These are phyloP conservation scores for Neofusicoccum cordaticola DNA, from an alignment of 2,329 filamentous ascomycete genomes.

Conservation along the genomic window DNA sequence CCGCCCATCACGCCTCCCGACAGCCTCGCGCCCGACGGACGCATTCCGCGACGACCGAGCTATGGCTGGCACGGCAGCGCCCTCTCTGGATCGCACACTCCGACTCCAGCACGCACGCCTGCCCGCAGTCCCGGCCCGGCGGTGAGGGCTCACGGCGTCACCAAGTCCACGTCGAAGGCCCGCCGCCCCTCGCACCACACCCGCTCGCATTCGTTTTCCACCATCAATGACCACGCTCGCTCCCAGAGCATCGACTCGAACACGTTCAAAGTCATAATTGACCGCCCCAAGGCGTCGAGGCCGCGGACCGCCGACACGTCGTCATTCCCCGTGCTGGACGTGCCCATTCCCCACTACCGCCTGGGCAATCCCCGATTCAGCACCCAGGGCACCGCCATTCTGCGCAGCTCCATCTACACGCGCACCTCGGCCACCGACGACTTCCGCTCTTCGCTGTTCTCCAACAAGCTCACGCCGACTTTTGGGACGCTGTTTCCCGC, in stretches of 20 bases:
- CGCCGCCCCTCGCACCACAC: slow-evolving; percentile 27
- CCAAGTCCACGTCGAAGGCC: slow-evolving; percentile 21
- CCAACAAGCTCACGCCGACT: slow-evolving; percentile 32
- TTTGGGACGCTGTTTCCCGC: slow-evolving; percentile 43
- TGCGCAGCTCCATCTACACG: slow-evolving; percentile 77
- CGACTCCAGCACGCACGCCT: slow-evolving; percentile 27
- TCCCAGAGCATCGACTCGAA: slow-evolving; percentile 58
- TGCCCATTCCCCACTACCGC: slow-evolving; percentile 79
- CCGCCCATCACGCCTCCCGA: slow-evolving; percentile 39
- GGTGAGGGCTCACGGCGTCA: slow-evolving; percentile 7
- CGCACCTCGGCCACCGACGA: slow-evolving; percentile 67
- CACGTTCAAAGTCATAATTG: slow-evolving; percentile 77
- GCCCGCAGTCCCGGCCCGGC: slow-evolving; percentile 19
- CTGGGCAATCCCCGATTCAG: slow-evolving; percentile 82
- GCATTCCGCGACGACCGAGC: slow-evolving; percentile 30
- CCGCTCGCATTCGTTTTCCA: slow-evolving; percentile 74
- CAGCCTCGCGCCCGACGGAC: slow-evolving; percentile 26
- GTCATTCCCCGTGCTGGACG: slow-evolving; percentile 61
- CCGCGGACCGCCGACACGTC: slow-evolving; percentile 61
- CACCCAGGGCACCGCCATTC: slow-evolving; percentile 67
- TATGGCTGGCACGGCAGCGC: slow-evolving; percentile 37
- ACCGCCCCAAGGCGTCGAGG: slow-evolving; percentile 61
- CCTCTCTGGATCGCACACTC: slow-evolving; percentile 32
- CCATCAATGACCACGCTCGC: slow-evolving; percentile 60
- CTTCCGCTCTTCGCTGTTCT: slow-evolving; percentile 60